Evolutionary conservation across 176 grass and related monocot species (phyloP).

Genomic region (Zea mays): Zm-B73-REFERENCE-NAM-5.0 NC_050105.1:74234001-74234500

Average conservation of each 20-base stretch:
- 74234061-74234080: constrained; percentile 68
- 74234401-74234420: neutral
- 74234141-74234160: constrained; percentile 79
- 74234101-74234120: constrained; percentile 82
- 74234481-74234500: constrained; percentile 4
- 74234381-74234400: constrained; percentile 5
- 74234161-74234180: constrained; percentile 78
- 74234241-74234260: constrained; percentile 70
- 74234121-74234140: constrained; percentile 62
- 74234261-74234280: constrained; percentile 66
- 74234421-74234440: constrained; percentile 13
- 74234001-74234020: constrained; percentile 8
- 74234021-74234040: constrained; percentile 14
- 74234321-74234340: neutral
- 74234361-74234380: neutral
- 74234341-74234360: constrained; percentile 13
- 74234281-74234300: constrained; percentile 34
- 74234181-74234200: constrained; percentile 59
- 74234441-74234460: neutral
- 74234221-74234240: constrained; percentile 42
- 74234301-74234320: constrained; percentile 34
- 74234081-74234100: constrained; percentile 92
- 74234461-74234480: constrained; percentile 23
- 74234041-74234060: constrained; percentile 33
- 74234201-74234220: constrained; percentile 48